Base-by-base conservation (phyloP, 352 stramenopile species). In the Phytophthora chlamydospora region DNA sequence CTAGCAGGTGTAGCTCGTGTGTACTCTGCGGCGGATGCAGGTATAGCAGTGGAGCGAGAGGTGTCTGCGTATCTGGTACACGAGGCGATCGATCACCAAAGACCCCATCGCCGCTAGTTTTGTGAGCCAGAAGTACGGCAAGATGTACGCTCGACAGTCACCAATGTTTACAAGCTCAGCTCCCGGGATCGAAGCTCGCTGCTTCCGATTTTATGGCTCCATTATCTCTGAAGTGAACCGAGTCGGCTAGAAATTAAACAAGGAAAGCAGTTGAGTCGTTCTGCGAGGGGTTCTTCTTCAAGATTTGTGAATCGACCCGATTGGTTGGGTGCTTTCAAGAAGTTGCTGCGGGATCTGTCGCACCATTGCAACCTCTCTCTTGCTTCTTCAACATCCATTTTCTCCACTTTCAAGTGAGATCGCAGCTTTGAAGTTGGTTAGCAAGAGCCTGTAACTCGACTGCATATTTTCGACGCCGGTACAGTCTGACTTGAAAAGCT, bases 11-110 rank as follows among this genome's bases (percentile, higher is more conserved):
- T 89, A 33, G 12, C 71, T 31, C 80, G 83, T 13, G 78, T 90
- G 3, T 87, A 83, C 44, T 86, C 78, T 13, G 68, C 76, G 0
- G 67, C 66, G 4, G 83, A 68, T 9, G 68, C 71, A 17, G 75
- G 71, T 3, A 54, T 84, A 21, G 48, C 68, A 0, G 41, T 82
- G 17, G 45, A 73, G 14, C 46, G 58, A 39, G 58, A 73, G 55
- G 24, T 54, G 3, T 68, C 75, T 4, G 85, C 71, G 35, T 83
- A 73, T 42, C 61, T 90, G 16, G 79, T 21, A 68, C 80, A 31
- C 88, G 90, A 57, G 83, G 83, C 1, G 83, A 90, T 24, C 66
- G 66, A 16, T 63, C 65, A n/a, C 59, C 90, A 17, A 90, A 89
- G 49, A 51, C 53, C 11, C 75, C 78, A 16, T 70, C 58, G 12